phyloP scores from a whole-genome alignment of 78 protist species.

The Dictyostelium discoideum region DNA sequence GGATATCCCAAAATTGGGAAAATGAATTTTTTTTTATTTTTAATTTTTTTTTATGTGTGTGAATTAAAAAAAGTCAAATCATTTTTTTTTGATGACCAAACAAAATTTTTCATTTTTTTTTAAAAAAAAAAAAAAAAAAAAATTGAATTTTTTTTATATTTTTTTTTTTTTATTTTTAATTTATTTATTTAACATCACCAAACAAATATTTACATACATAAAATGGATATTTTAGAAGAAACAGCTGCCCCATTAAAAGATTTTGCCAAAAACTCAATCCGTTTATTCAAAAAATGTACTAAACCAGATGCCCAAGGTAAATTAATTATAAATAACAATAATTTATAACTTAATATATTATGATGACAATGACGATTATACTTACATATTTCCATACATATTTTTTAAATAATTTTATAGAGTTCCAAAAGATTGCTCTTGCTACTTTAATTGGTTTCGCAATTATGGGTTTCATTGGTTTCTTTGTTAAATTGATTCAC shows the following conservation, averaged over 20 bases:
- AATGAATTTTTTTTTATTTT: no score
- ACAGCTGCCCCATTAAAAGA: constrained; percentile 75
- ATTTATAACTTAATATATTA: neutral
- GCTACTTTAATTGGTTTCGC: constrained; percentile 94
- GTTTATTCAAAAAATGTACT: constrained; percentile 83
- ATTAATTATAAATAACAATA: neutral
- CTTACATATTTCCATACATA: neutral
- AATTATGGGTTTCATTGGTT: constrained; percentile 96
- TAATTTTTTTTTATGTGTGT: neutral
- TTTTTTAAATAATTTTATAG: constrained; percentile 43
- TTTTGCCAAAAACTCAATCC: constrained; percentile 83
- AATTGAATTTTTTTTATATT: neutral
- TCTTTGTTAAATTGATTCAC: constrained; percentile 95
- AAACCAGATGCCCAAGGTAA: constrained; percentile 87
- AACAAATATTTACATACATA: constrained; percentile 1
- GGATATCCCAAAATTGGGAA: no score
- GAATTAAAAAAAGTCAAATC: neutral
- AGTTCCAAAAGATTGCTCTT: constrained; percentile 91
- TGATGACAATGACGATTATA: neutral
- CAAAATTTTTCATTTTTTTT: neutral
- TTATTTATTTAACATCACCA: neutral
- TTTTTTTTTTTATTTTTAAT: neutral
- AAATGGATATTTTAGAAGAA: constrained; percentile 76
- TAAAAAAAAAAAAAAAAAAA: neutral
- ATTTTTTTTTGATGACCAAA: neutral